Evolutionary conservation across 1,284 basidiomycete species (phyloP).

Genomic region (Afroboletus lepidellus): DNA sequence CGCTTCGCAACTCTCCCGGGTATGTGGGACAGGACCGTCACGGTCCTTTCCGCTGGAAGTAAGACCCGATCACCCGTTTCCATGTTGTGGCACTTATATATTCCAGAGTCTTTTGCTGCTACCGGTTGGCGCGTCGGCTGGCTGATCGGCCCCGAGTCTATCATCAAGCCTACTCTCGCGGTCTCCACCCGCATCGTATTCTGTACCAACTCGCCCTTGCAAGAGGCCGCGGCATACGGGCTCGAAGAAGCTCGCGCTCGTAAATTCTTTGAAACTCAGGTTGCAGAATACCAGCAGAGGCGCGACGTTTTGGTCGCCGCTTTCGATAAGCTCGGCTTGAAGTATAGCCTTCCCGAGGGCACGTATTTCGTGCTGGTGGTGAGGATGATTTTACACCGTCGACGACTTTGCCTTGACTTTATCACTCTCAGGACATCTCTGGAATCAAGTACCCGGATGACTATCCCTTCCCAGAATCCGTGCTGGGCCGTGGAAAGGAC

Average conservation of each 20-base stretch:
- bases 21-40: conserved; percentile 97
- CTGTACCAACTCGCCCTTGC: conserved; percentile 87
- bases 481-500: conserved; percentile 82
- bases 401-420: conserved; percentile 2
- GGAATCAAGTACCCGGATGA: conserved; percentile 77
- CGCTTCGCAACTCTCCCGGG: conserved; percentile 90
- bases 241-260: conserved; percentile 73
- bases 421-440: conserved; percentile 71
- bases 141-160: conserved; percentile 84
- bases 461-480: conserved; percentile 77
- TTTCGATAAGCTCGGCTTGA: conserved; percentile 84
- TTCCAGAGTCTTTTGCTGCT: conserved; percentile 89
- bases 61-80: conserved; percentile 30
- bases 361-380: conserved; percentile 89
- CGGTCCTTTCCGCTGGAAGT: conserved; percentile 80
- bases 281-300: conserved; percentile 79
- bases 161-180: conserved; percentile 85
- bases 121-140: conserved; percentile 99
- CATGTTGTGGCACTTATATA: not conserved
- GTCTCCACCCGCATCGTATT: conserved; percentile 95
- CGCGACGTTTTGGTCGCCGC: conserved; percentile 70
- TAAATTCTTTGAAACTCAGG: conserved; percentile 80
- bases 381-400: conserved; percentile 20
- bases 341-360: conserved; percentile 86
- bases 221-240: conserved; percentile 89